These are phyloP conservation scores for Lipomyces anomalus DNA, from an alignment of 805 yeast species.

Conservation along the genomic window DNA sequence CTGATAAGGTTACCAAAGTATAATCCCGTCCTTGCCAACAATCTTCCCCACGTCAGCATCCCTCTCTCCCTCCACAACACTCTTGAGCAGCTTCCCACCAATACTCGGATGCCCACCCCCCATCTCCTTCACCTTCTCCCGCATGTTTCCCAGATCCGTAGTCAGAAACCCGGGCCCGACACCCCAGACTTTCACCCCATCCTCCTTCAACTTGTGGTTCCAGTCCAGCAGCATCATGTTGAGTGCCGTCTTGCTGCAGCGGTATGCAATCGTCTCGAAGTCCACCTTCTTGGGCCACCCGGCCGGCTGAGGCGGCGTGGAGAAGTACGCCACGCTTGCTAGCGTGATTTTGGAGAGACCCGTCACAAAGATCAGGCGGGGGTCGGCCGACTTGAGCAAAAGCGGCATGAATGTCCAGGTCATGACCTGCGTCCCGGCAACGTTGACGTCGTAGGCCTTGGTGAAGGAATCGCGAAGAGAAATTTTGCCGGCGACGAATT, in stretches of 20 bases:
- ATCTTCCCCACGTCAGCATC: background rate
- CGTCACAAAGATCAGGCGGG: background rate
- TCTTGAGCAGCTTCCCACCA: slow-evolving; percentile 2
- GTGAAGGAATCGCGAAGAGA: slow-evolving; percentile 1
- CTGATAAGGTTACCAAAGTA: background rate
- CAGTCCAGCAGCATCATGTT: background rate
- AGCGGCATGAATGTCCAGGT: background rate
- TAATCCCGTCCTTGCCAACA: slow-evolving; percentile 1
- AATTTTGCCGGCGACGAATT: background rate
- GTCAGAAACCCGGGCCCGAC: slow-evolving; percentile 1
- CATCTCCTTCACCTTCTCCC: background rate
- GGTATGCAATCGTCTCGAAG: slow-evolving; percentile 1
- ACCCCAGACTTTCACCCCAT: background rate
- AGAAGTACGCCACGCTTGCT: background rate
- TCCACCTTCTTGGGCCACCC: slow-evolving; percentile 3
- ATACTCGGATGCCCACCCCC: slow-evolving; percentile 2
- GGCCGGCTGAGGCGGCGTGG: slow-evolving; percentile 2
- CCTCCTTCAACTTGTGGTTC: slow-evolving; percentile 2
- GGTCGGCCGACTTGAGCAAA: slow-evolving; percentile 2
- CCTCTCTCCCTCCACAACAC: background rate
- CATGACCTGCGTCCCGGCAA: slow-evolving; percentile 1
- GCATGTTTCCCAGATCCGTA: background rate
- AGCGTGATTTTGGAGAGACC: background rate
- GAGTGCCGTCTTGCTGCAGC: slow-evolving; percentile 3
- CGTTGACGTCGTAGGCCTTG: slow-evolving; percentile 1